Evolutionary conservation across 495 filamentous ascomycete genomes (phyloP).

Genomic region (Rostrohypoxylon terebratum): DNA sequence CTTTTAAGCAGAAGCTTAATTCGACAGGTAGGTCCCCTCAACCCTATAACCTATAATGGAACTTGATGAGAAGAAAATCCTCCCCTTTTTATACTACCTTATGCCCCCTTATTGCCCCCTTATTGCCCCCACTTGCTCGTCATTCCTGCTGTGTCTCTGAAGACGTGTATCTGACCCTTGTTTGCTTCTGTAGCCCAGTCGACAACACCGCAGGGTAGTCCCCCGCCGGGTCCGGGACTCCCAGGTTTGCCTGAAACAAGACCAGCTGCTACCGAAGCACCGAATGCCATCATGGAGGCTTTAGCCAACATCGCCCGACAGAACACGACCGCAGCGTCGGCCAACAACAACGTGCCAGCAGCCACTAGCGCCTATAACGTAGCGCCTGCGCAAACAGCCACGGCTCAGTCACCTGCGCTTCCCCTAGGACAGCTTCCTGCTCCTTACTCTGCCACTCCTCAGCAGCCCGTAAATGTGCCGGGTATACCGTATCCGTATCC

Average conservation of each 20-base stretch:
- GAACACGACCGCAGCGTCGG: constrained; percentile 72
- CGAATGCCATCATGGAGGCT: constrained; percentile 83
- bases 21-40: constrained; percentile 69
- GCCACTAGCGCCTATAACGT: constrained; percentile 66
- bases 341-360: constrained; percentile 62
- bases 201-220: constrained; percentile 84
- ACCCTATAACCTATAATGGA: background rate
- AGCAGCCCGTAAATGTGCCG: constrained; percentile 72
- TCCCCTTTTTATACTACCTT: no score
- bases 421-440: constrained; percentile 40
- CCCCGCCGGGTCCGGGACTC: constrained; percentile 68
- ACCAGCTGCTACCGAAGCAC: constrained; percentile 41
- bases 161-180: constrained; percentile 48
- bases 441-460: constrained; percentile 49
- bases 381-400: constrained; percentile 62
- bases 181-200: constrained; percentile 69
- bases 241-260: constrained; percentile 46
- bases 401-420: constrained; percentile 45
- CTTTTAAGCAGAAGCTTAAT: constrained; percentile 87
- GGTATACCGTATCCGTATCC: constrained; percentile 62
- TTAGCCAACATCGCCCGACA: constrained; percentile 88
- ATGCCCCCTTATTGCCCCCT: no score
- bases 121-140: constrained; percentile 14
- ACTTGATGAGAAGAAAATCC: constrained; percentile 17
- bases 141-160: constrained; percentile 29